These are phyloP conservation scores for Rutstroemia sp. DNA, from an alignment of 2,329 filamentous ascomycete species.

Conservation along the genomic window DNA sequence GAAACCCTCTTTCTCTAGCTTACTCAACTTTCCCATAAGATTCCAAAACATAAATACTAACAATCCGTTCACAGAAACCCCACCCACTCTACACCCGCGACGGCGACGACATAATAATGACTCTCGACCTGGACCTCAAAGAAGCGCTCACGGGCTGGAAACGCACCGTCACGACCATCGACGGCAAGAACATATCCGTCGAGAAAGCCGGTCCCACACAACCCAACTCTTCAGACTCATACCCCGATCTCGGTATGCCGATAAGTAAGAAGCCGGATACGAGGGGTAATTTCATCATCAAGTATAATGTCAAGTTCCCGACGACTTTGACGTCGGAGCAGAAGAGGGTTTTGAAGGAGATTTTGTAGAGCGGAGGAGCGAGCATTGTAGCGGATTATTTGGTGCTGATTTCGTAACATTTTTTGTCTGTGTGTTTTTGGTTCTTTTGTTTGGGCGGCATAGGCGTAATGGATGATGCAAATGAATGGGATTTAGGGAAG, in stretches of 20 bases:
- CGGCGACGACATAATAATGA: constrained; percentile 77
- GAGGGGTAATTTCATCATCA: constrained; percentile 81
- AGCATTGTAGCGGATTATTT: not conserved
- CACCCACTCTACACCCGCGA: constrained; percentile 80
- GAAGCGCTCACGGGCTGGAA: constrained; percentile 93
- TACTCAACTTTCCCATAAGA: not conserved
- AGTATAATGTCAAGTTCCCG: constrained; percentile 90
- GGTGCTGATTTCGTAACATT: not conserved
- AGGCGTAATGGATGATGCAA: not conserved
- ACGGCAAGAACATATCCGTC: constrained; percentile 76
- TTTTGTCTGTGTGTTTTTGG: not conserved
- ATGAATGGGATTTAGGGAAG: not conserved
- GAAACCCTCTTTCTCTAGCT: constrained; percentile 24
- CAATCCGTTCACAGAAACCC: constrained; percentile 55
- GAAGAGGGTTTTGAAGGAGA: constrained; percentile 73
- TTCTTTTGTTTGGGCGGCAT: not conserved
- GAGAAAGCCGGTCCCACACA: constrained; percentile 78
- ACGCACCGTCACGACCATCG: constrained; percentile 86
- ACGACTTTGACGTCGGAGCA: constrained; percentile 66
- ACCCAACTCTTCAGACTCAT: constrained; percentile 73
- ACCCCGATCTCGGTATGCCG: constrained; percentile 87
- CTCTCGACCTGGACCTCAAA: constrained; percentile 77
- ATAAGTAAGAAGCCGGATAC: constrained; percentile 81
- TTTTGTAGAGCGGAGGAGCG: constrained; percentile 44
- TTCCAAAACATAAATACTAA: not conserved